Percentiles rank a stretch among this genome's conserved stretches.
Conservation (phyloP, 257 asterid species). For the Lycium ferocissimum region DNA sequence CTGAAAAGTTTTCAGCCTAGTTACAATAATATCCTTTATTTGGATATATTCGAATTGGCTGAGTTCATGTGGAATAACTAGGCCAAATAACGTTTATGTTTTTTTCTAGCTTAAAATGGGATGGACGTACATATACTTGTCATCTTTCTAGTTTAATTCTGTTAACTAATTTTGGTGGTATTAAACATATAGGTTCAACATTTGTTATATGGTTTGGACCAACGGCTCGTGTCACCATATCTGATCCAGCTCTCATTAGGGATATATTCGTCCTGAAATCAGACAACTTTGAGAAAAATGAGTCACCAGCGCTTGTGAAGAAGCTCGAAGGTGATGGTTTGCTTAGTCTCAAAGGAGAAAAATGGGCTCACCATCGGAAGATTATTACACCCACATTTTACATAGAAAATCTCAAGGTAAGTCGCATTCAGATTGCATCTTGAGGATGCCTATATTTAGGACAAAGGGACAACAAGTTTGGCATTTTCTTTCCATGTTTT, state of each 20-base stretch:
- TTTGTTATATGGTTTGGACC: constrained; percentile 94
- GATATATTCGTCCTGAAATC: constrained; percentile 78
- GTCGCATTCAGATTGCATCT: not conserved
- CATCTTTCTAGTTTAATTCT: not conserved
- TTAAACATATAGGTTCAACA: constrained; percentile 54
- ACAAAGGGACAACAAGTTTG: too few species aligned
- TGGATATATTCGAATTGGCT: not conserved
- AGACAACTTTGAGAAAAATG: constrained; percentile 81
- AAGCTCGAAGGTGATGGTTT: constrained; percentile 95
- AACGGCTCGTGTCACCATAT: constrained; percentile 73
- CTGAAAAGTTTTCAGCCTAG: too few species aligned
- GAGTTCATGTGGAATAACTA: not conserved
- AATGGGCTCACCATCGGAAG: constrained; percentile 98
- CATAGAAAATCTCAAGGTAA: constrained; percentile 87
- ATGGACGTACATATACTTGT: not conserved
- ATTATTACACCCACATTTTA: constrained; percentile 85
- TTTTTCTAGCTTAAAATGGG: not conserved
- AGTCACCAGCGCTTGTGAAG: constrained; percentile 73
- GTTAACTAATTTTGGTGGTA: not conserved
- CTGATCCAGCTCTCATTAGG: constrained; percentile 78
- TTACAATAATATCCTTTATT: not conserved
- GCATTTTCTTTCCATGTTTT: not conserved
- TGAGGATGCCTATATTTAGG: too few species aligned
- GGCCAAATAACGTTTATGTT: constrained; percentile 13
- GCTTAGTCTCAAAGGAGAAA: constrained; percentile 80